These are phyloP conservation scores for Noccaea caerulescens DNA, from an alignment of 345 rosid genomes.

Conservation along the genomic window DNA sequence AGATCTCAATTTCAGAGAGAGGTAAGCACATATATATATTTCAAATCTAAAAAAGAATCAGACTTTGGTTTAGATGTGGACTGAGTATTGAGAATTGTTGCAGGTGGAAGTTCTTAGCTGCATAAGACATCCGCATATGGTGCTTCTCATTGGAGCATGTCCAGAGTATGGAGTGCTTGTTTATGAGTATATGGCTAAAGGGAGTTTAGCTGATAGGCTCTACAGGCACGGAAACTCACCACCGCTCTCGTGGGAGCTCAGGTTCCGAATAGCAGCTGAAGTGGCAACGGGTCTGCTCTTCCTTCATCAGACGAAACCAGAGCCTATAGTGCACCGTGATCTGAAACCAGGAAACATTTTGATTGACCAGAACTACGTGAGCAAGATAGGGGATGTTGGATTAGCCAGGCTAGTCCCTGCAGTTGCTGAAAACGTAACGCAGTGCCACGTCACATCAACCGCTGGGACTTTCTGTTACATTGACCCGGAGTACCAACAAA, in stretches of 20 bases:
- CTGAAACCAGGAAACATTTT: constrained; percentile 90
- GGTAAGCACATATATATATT: constrained; percentile 47
- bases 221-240: constrained; percentile 56
- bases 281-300: constrained; percentile 81
- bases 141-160: constrained; percentile 93
- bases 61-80: constrained; percentile 21
- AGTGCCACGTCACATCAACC: constrained; percentile 68
- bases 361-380: constrained; percentile 77
- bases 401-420: constrained; percentile 86
- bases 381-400: constrained; percentile 90
- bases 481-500: constrained; percentile 96
- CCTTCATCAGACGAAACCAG: constrained; percentile 95
- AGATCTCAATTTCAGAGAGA: constrained; percentile 85
- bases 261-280: constrained; percentile 89
- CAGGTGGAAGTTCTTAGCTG: constrained; percentile 90
- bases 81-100: neutral
- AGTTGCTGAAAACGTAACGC: constrained; percentile 75
- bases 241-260: constrained; percentile 78
- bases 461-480: constrained; percentile 96
- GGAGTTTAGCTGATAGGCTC: constrained; percentile 87
- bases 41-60: neutral
- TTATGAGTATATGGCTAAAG: constrained; percentile 88
- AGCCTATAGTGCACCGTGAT: constrained; percentile 97
- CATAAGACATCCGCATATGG: constrained; percentile 97
- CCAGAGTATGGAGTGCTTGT: constrained; percentile 88